Conservation (phyloP, 164 flowering plant species). For the Buxus sempervirens region DNA sequence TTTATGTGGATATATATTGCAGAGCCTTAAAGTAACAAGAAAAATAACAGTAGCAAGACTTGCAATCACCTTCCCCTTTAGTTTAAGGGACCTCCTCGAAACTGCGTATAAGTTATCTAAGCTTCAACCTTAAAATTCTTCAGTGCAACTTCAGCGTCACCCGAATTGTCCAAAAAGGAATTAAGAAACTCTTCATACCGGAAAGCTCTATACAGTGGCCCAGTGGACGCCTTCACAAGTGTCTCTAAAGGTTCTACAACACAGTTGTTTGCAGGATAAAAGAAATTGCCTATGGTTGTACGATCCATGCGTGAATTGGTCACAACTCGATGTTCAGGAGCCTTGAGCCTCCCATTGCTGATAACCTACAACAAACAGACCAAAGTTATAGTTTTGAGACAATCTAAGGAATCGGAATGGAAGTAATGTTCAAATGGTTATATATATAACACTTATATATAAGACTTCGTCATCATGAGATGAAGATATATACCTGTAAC, state of each 20-base stretch:
- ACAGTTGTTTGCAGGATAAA: conserved; percentile 9
- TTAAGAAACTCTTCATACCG: conserved; percentile 17
- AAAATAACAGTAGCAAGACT: too few relatives aligned
- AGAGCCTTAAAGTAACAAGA: too few relatives aligned
- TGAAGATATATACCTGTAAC: conserved; percentile 22
- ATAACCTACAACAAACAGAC: conserved; percentile 17
- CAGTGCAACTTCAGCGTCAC: neutral
- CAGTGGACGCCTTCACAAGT: neutral
- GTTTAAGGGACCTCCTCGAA: too few relatives aligned
- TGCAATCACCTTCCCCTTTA: too few relatives aligned
- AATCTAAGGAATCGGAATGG: neutral
- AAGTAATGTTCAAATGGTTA: too few relatives aligned
- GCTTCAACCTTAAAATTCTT: neutral
- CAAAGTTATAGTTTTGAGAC: neutral
- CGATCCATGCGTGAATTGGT: conserved; percentile 15
- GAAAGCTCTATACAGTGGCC: conserved; percentile 13
- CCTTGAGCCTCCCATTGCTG: conserved; percentile 22
- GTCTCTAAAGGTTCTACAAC: conserved; percentile 22
- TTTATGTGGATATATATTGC: too few relatives aligned
- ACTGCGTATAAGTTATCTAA: too few relatives aligned
- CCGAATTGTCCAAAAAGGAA: neutral
- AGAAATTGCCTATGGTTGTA: conserved; percentile 17
- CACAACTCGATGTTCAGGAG: conserved; percentile 26
- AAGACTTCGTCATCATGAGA: conserved; percentile 5
- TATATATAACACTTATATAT: too few relatives aligned